Evolutionary conservation across 176 grass and related monocot species (phyloP), one percentile per base, ranked within the genome.

Genomic region (Carex parvula): DNA sequence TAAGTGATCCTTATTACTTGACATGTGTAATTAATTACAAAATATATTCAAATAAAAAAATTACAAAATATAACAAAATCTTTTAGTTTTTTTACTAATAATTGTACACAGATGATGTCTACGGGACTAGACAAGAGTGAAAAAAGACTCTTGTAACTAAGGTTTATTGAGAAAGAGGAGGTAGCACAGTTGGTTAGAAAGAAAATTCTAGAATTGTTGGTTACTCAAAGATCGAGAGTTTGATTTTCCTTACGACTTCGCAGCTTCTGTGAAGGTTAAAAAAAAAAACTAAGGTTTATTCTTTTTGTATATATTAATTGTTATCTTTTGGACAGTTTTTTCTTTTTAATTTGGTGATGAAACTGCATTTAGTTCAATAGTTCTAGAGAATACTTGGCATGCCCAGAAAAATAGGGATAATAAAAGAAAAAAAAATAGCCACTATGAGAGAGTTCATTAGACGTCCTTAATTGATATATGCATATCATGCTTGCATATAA

Each of bases 71-170:
- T 70, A 70, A 55, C 33, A 57, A 70, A 15, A 70, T 41, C 5
- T 75, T 85, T 86, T 8, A 20, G 3, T 32, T 66, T 4, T 70
- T 69, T 72, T 54, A 56, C 33, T 60, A 46, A 86, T 67, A 16
- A 58, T 68, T 63, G 17, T 79, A 26, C 54, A 26, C 26, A 26
- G 26, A 26, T 26, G 26, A 26, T 26, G 26, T 26, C 26, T 26
- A 26, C 26, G 26, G 26, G 26, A 26, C 26, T 26, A 26, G 26
- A 26, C 26, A 26, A 26, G 78, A 68, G 60, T 71, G 86, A 35
- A 42, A 88, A 81, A 88, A 64, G 46, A 22, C 91, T 88, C 85
- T 87, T 71, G 85, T 85, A 48, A 67, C 67, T 73, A 90, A 97
- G 91, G 91, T 97, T 55, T 55, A 6, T 54, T 18, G 26, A 26